phyloP scores from a whole-genome alignment of 208 protist species.

The Wallacemonas sp. region DNA sequence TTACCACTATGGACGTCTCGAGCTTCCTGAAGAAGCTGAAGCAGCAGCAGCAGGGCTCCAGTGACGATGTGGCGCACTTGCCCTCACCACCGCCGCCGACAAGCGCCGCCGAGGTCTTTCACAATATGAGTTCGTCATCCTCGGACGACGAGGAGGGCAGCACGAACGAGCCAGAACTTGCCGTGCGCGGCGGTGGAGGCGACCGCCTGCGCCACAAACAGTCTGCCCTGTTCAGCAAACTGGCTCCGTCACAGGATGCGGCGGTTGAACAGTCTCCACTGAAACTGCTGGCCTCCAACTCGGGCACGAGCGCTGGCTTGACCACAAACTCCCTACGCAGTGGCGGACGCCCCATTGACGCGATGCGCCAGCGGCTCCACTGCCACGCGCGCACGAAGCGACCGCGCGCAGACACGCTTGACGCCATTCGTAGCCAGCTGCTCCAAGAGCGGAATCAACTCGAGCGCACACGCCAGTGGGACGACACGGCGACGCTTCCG shows the following conservation, averaged over 20 bases:
- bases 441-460: slow-evolving; percentile 29
- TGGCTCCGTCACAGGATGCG: neutral
- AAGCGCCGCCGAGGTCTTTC: neutral
- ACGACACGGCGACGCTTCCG: neutral
- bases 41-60: slow-evolving; percentile 16
- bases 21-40: slow-evolving; percentile 79
- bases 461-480: neutral
- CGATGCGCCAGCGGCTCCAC: slow-evolving; percentile 6
- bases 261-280: slow-evolving; percentile 34
- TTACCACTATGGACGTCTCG: slow-evolving; percentile 62
- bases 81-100: neutral
- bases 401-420: slow-evolving; percentile 23
- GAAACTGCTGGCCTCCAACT: slow-evolving; percentile 26
- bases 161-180: neutral
- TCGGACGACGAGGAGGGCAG: slow-evolving; percentile 2
- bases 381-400: neutral
- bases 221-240: neutral
- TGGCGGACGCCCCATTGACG: neutral
- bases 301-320: neutral
- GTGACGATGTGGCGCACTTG: neutral
- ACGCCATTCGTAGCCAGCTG: slow-evolving; percentile 29
- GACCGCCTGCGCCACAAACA: slow-evolving; percentile 14
- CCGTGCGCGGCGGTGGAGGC: neutral
- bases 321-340: neutral
- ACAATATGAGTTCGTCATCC: neutral